Percentiles rank a stretch among this genome's conserved stretches.
Evolutionary conservation across 306 rosid genomes (phyloP).

Genomic region (Quercus parvula): DNA sequence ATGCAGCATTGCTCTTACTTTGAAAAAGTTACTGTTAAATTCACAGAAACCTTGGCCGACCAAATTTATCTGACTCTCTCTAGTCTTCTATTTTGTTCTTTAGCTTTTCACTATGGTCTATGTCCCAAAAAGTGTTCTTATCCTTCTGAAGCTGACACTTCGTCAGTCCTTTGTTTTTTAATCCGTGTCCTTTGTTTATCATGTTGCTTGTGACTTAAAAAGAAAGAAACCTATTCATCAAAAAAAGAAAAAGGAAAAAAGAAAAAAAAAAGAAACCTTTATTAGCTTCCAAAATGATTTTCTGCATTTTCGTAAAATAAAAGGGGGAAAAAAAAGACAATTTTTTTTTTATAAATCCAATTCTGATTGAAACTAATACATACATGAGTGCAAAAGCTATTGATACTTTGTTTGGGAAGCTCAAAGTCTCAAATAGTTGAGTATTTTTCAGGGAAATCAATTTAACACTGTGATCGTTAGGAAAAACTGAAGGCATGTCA

Average conservation of each 20-base stretch:
- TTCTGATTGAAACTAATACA: no score
- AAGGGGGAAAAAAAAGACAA: no score
- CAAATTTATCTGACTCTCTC: neutral
- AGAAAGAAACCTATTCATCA: neutral
- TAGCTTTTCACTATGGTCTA: neutral
- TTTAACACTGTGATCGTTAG: no score
- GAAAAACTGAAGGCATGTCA: no score
- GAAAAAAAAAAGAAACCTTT: neutral
- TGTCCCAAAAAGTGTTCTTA: neutral
- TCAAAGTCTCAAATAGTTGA: no score
- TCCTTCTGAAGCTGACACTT: neutral
- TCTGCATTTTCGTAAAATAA: neutral
- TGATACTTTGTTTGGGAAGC: no score
- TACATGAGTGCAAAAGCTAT: no score
- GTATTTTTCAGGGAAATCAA: no score
- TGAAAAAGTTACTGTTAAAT: no score
- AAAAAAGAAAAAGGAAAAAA: no score
- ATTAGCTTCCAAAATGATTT: neutral
- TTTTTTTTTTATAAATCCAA: no score
- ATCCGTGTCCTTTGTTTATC: neutral
- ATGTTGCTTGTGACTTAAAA: neutral
- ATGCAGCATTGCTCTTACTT: no score
- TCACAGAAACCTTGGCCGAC: neutral
- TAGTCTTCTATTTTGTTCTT: slow-evolving; percentile 2
- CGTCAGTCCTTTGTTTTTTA: neutral